Base-by-base conservation (phyloP, 441 rosid species). In the Bocquillonia castaneifolia region DNA sequence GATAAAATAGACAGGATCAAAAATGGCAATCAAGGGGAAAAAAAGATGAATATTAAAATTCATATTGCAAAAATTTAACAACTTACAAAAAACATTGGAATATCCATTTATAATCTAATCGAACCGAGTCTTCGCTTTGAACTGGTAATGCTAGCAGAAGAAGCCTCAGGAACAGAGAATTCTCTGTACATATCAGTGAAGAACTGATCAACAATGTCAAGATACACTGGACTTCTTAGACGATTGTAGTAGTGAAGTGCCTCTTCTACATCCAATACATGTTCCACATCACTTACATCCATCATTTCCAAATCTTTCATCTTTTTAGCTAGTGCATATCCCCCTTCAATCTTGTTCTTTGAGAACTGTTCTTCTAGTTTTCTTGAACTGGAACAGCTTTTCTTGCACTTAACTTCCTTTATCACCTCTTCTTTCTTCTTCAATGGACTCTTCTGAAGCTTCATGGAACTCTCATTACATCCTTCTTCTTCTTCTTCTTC, bases 181-280 rank as follows among this genome's bases (percentile, higher is more conserved):
- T 94, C 97, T 25, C 81, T 66, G 76, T 86, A 81, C 79, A 90
- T 84, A 67, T 87, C 90, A 45, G 64, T 75, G 72, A 91, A 81
- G 78, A 93, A 94, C 73, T 77, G 82, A 83, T 91, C 90, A 2
- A 90, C 99, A 56, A 94, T 87, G 74, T 81, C 92, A 59, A 87
- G 78, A 72, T 91, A 90, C 10, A 77, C 92, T 0, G 97, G 99
- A 64, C 97, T 90, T 71, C 64, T 83, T 66, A 91, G 93, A 44
- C 81, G 80, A n/a, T 91, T 87, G 71, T 94, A 91, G 75, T 91
- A 92, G 73, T 88, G 98, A 26, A 92, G 76, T 36, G 97, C 98
- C 66, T 94, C 99, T 83, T 94, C 98, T 10, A 92, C 83, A 71
- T 94, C 99, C 77, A 94, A 68, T 13, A 82, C 89, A 71, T 90